Base-by-base conservation (phyloP, 2,329 filamentous ascomycete genomes). In the Thielaviopsis euricoi region DNA sequence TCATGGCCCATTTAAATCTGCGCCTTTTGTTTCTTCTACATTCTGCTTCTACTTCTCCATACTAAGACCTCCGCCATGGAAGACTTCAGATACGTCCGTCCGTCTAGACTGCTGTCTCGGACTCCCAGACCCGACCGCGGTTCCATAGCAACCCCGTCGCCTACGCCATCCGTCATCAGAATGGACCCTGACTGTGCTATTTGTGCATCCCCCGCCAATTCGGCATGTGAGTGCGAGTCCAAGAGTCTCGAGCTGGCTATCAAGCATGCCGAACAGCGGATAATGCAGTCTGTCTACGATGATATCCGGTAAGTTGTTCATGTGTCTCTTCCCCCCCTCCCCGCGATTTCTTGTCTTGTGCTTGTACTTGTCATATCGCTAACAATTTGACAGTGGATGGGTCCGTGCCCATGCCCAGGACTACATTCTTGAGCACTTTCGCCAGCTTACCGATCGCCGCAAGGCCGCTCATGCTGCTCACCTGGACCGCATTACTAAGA, bases 171-270 rank as follows among this genome's bases (percentile, higher is more conserved):
- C 40, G n/a, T 77, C 67, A 75, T 78, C 68, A 82, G 75, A 69
- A 84, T 85, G 80, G 82, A 85, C 65, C 82, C 82, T 50, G 80
- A 85, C 70, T 86, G 82, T 69, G 82, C 82, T 56, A 81, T 86
- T 66, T 85, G 82, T 68, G 74, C 74, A 65, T 74, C 76, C 62
- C 80, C 82, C 61, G 80, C 81, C 52, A 73, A 72, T 49, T 66
- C 76, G 63, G 74, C 72, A 61, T 86, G 82, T 68, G 80, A 82
- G 63, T 86, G 82, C 66, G 82, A 86, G 71, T 79, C 79, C 55
- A 82, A 80, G 64, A 78, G 80, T 26, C 74, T 85, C 29, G 81
- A 85, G 63, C 69, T 77, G 58, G 81, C 82, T 60, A 73, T 85
- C 50, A 74, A 75, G 61, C 80, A 85, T 66, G 81, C 82, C 59